Evolutionary conservation across 257 asterid genomes (phyloP), one percentile per base, ranked within the genome.

Genomic region (Ocimum tenuiflorum): DNA sequence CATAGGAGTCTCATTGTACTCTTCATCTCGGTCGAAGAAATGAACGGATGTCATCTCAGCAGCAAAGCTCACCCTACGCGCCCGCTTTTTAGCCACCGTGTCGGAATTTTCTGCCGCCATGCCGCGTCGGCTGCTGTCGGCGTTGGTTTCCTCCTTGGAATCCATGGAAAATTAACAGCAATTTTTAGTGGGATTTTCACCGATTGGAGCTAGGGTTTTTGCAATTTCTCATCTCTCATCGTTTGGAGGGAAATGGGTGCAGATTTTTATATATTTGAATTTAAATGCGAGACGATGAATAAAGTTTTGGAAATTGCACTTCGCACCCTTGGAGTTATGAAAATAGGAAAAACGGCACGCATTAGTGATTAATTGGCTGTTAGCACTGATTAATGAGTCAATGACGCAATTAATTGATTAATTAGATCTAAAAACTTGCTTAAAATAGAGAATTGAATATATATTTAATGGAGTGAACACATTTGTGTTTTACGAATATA

Each of bases 31-130:
- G 79, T 94, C 88, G 78, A 94, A 94, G 83, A 94, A 82, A 79
- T 79, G 96, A 3, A 94, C 74, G 3, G 96, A 88, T 9, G 99
- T 90, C 79, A 60, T 84, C 81, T 90, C 99, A 10, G 99, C 97
- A 10, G 99, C 99, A 70, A 94, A 94, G 87, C 99, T 94, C 73
- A 94, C 99, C 56, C 99, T 81, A 66, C 97, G 92, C 6, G 83
- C 78, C 70, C 94, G 82, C 81, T 90, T 94, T 80, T 74, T 83
- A 38, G 45, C 45, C n/a, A 38, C n/a, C 1, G 45, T 38, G n/a
- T 38, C 45, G 13, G 45, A 38, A 1, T 38, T 38, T 36, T 82
- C 86, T 6, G 82, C 59, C 22, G 66, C 69, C 63, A 69, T 46
- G 45, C 24, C 18, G 76, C 52, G 76, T 41, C 70, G 86, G 65